A percentile compares a stretch with the other conserved stretches of the same genome.
These are phyloP conservation scores for Scleroderma bovista DNA, from an alignment of 768 basidiomycete species.

Conservation along the genomic window DNA sequence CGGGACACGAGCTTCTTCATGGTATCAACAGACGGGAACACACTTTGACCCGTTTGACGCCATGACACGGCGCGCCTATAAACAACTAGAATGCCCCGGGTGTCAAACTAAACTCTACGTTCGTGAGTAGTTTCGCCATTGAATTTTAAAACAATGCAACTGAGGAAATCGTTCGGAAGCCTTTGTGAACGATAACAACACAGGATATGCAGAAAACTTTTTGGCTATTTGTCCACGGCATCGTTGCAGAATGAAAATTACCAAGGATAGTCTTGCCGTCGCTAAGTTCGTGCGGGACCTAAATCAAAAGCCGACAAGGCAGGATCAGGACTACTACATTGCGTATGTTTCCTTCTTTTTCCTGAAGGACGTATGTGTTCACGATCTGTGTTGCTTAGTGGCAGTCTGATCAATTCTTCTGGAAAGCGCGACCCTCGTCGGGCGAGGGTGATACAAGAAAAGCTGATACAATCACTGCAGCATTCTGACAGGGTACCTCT, in stretches of 20 bases:
- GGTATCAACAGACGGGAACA: slow-evolving; percentile 21
- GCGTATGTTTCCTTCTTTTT: slow-evolving; percentile 36
- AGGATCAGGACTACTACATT: slow-evolving; percentile 21
- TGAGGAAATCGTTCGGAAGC: slow-evolving; percentile 25
- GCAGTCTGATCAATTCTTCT: slow-evolving; percentile 29
- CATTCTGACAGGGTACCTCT: slow-evolving; percentile 9
- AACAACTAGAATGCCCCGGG: slow-evolving; percentile 30
- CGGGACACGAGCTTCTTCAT: slow-evolving; percentile 10
- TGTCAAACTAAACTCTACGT: slow-evolving; percentile 25
- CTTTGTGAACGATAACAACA: slow-evolving; percentile 34
- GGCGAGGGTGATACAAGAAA: slow-evolving; percentile 26
- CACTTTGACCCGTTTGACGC: slow-evolving; percentile 35
- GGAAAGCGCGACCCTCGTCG: slow-evolving; percentile 21
- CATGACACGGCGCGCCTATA: slow-evolving; percentile 16
- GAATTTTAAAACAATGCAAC: not conserved
- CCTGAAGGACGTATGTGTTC: no score
- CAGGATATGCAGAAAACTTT: slow-evolving; percentile 48
- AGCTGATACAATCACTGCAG: slow-evolving; percentile 15
- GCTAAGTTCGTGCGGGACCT: slow-evolving; percentile 41
- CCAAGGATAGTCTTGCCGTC: slow-evolving; percentile 35
- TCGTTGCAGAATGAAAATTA: slow-evolving; percentile 37
- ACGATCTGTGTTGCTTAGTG: slow-evolving; percentile 16
- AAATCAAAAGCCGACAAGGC: slow-evolving; percentile 14
- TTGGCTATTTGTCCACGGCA: slow-evolving; percentile 30
- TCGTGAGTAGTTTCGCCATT: slow-evolving; percentile 23